Evolutionary conservation across 345 rosid genomes (phyloP).

Genomic region (Hypericum perforatum): DNA sequence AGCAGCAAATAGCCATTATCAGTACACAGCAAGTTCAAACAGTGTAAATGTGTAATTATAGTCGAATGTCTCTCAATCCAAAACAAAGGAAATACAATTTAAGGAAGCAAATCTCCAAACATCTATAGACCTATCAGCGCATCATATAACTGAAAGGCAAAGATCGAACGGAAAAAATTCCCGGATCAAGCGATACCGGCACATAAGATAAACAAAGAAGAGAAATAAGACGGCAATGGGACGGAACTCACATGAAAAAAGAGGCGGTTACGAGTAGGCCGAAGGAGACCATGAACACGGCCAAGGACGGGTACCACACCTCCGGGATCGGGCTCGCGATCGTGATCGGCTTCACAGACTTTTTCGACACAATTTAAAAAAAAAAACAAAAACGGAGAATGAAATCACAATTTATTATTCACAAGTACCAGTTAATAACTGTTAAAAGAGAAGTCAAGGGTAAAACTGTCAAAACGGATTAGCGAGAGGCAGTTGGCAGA

Average conservation of each 20-base stretch:
- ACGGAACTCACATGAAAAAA: slow-evolving; percentile 65
- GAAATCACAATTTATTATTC: too few species aligned
- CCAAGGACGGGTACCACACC: slow-evolving; percentile 52
- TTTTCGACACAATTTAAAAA: background rate
- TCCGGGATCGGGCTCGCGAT: slow-evolving; percentile 72
- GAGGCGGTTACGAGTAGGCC: slow-evolving; percentile 71
- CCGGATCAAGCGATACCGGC: background rate
- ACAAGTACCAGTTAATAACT: too few species aligned
- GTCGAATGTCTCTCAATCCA: too few species aligned
- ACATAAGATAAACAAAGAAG: slow-evolving; percentile 1
- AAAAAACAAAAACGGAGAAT: background rate
- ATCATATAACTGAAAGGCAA: too few species aligned
- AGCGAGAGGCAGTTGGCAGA: background rate
- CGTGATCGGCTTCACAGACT: slow-evolving; percentile 61
- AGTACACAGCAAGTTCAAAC: too few species aligned
- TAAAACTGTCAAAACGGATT: too few species aligned
- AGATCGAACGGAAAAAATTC: background rate
- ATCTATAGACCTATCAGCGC: too few species aligned
- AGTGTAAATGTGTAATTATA: too few species aligned
- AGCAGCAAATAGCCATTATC: too few species aligned
- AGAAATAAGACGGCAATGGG: slow-evolving; percentile 10
- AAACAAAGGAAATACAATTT: too few species aligned
- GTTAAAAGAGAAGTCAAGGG: too few species aligned
- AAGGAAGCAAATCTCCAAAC: too few species aligned
- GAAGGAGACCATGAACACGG: slow-evolving; percentile 48